phyloP scores from a whole-genome alignment of 2,329 filamentous ascomycete genomes.

The Alternaria novae-zelandiae region DNA sequence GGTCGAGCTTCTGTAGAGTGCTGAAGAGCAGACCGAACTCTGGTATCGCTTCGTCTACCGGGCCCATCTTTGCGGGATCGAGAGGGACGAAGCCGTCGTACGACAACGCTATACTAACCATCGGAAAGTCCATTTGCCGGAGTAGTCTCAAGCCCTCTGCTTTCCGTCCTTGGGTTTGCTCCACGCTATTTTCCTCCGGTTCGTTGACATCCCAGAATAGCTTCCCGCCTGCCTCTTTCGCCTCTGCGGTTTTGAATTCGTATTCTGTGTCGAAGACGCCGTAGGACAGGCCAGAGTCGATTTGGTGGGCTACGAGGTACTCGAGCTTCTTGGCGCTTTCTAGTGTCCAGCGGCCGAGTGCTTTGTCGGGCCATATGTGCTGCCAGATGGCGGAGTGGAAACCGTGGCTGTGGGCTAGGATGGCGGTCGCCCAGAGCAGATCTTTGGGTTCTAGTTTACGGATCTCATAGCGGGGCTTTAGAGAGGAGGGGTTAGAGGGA shows the following conservation, averaged over 20 bases:
- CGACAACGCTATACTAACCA: conserved; percentile 46
- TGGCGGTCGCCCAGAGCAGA: conserved; percentile 34
- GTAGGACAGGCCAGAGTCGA: conserved; percentile 44
- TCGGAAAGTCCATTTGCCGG: conserved; percentile 49
- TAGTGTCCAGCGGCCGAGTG: conserved; percentile 22
- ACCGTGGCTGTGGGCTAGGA: conserved; percentile 41
- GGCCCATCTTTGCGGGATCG: conserved; percentile 30
- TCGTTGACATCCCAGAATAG: conserved; percentile 35
- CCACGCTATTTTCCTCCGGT: conserved; percentile 8
- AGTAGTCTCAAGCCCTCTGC: conserved; percentile 32
- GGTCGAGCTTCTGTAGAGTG: conserved; percentile 25
- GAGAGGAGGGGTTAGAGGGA: conserved; percentile 33
- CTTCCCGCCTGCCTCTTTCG: conserved; percentile 30
- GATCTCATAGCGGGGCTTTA: conserved; percentile 42
- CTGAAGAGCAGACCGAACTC: conserved; percentile 32
- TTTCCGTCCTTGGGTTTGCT: conserved; percentile 21
- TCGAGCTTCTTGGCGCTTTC: conserved; percentile 1
- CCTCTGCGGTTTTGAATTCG: conserved; percentile 42
- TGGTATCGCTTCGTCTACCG: conserved; percentile 30
- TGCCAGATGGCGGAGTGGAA: conserved; percentile 40
- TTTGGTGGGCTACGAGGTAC: conserved; percentile 45
- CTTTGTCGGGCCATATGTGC: conserved; percentile 29
- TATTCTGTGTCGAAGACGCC: conserved; percentile 52
- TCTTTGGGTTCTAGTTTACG: conserved; percentile 36
- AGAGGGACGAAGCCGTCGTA: conserved; percentile 42